phyloP scores from a whole-genome alignment of 2,329 filamentous ascomycete genomes.

The Ophiostoma ips region DNA sequence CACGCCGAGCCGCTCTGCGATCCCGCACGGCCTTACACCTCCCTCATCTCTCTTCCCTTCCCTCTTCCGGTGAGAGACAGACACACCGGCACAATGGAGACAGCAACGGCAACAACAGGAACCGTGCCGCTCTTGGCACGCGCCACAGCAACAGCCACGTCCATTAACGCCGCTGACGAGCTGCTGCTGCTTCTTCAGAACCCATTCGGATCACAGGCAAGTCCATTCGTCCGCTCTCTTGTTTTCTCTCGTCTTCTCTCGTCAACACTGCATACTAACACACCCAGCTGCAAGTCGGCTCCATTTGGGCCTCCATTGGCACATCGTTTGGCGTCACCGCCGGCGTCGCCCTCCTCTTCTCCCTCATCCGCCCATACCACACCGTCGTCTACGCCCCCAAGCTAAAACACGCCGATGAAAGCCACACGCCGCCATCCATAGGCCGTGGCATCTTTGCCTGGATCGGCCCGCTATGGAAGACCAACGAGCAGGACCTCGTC shows the following conservation, averaged over 20 bases:
- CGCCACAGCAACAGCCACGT: not conserved
- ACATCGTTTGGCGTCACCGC: conserved; percentile 65
- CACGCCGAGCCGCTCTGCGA: conserved; percentile 2
- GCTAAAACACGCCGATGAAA: conserved; percentile 80
- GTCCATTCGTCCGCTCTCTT: conserved; percentile 3
- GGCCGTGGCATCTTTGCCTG: conserved; percentile 82
- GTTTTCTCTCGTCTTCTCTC: no score
- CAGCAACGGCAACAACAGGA: conserved; percentile 4
- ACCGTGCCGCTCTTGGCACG: not conserved
- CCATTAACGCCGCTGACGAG: conserved; percentile 19
- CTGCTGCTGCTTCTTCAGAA: conserved; percentile 34
- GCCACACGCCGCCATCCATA: conserved; percentile 74
- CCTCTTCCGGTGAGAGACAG: not conserved
- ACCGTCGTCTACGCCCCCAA: conserved; percentile 88
- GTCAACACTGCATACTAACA: conserved; percentile 1
- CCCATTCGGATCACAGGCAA: conserved; percentile 33
- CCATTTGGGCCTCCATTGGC: conserved; percentile 65
- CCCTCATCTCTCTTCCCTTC: not conserved
- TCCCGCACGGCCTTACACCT: conserved; percentile 1
- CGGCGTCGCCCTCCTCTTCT: conserved; percentile 68
- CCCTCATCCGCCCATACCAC: conserved; percentile 79
- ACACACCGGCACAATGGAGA: conserved; percentile 11
- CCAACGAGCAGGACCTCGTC: conserved; percentile 63
- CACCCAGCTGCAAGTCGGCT: conserved; percentile 34
- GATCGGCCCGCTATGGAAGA: conserved; percentile 64